phyloP scores from a whole-genome alignment of 2,329 filamentous ascomycete species.

The Hortaea sp. region DNA sequence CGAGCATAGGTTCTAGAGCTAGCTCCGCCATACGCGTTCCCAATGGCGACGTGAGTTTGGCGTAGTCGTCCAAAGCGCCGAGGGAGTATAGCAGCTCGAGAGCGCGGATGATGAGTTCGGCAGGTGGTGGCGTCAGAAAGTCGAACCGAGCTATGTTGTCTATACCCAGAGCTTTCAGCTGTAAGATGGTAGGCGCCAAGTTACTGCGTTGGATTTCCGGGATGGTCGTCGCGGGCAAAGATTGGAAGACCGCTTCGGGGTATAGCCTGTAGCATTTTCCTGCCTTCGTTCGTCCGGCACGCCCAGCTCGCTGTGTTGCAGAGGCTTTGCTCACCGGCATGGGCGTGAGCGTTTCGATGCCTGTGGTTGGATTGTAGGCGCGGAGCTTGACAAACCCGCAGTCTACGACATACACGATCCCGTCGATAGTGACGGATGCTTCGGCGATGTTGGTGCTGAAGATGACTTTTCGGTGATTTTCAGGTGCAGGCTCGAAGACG shows the following conservation, averaged over 20 bases:
- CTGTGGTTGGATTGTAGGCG: conserved; percentile 71
- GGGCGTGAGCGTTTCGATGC: conserved; percentile 77
- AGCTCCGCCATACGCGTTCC: conserved; percentile 87
- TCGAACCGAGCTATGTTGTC: conserved; percentile 89
- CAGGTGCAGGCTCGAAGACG: conserved; percentile 74
- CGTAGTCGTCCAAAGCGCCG: conserved; percentile 78
- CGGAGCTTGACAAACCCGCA: conserved; percentile 84
- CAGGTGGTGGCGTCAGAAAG: conserved; percentile 76
- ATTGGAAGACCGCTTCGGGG: conserved; percentile 61
- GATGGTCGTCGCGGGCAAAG: conserved; percentile 60
- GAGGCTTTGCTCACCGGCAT: conserved; percentile 82
- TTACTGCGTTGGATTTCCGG: conserved; percentile 92
- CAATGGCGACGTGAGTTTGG: conserved; percentile 80
- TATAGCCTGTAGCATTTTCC: conserved; percentile 94
- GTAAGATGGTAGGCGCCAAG: conserved; percentile 75
- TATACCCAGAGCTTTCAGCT: conserved; percentile 89
- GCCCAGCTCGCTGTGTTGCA: conserved; percentile 80
- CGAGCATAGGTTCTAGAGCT: conserved; percentile 91
- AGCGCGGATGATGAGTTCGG: conserved; percentile 73
- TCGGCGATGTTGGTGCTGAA: conserved; percentile 96
- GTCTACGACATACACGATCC: conserved; percentile 97
- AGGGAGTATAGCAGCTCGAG: conserved; percentile 81
- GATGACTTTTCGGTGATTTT: conserved; percentile 80
- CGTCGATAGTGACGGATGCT: conserved; percentile 93
- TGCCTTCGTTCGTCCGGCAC: conserved; percentile 77